Percentiles rank a stretch among this genome's conserved stretches.
These are phyloP conservation scores for Neotropicomus parvogracilis DNA, from an alignment of 1,284 basidiomycete species.

Conservation along the genomic window DNA sequence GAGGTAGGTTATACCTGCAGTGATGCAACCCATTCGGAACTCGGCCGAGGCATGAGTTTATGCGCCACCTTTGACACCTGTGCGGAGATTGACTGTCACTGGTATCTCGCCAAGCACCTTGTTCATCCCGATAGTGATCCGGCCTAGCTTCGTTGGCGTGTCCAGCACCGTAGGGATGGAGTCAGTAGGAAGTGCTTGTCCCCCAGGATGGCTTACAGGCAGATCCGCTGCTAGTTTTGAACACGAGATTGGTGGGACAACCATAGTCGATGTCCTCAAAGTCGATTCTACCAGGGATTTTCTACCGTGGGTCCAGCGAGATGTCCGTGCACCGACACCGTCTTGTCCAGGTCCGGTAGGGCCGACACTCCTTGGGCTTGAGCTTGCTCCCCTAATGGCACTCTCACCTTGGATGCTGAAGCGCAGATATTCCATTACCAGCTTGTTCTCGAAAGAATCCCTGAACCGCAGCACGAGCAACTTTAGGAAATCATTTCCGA, in stretches of 20 bases:
- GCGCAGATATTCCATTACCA: too few species aligned
- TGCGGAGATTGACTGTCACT: constrained; percentile 92
- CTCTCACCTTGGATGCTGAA: too few species aligned
- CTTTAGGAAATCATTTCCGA: too few species aligned
- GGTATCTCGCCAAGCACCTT: constrained; percentile 89
- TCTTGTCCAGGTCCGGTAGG: too few species aligned
- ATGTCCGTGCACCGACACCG: too few species aligned
- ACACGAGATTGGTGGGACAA: constrained; percentile 96
- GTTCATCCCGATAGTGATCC: constrained; percentile 90
- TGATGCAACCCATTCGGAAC: constrained; percentile 79
- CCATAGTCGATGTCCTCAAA: constrained; percentile 97
- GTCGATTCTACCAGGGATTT: constrained; percentile 73
- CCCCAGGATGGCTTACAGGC: constrained; percentile 61
- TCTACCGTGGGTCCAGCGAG: constrained; percentile 87
- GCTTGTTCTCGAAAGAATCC: too few species aligned
- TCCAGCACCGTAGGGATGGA: constrained; percentile 67
- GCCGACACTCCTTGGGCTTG: too few species aligned
- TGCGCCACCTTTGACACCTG: constrained; percentile 91
- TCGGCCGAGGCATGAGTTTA: constrained; percentile 86
- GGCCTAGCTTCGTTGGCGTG: constrained; percentile 76
- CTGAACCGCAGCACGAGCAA: too few species aligned
- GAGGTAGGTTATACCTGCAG: constrained; percentile 45
- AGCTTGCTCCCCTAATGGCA: too few species aligned
- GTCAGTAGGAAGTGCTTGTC: background rate
- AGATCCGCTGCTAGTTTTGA: constrained; percentile 86